phyloP scores from a whole-genome alignment of 768 basidiomycete species.

The Pulveroboletus sp. region DNA sequence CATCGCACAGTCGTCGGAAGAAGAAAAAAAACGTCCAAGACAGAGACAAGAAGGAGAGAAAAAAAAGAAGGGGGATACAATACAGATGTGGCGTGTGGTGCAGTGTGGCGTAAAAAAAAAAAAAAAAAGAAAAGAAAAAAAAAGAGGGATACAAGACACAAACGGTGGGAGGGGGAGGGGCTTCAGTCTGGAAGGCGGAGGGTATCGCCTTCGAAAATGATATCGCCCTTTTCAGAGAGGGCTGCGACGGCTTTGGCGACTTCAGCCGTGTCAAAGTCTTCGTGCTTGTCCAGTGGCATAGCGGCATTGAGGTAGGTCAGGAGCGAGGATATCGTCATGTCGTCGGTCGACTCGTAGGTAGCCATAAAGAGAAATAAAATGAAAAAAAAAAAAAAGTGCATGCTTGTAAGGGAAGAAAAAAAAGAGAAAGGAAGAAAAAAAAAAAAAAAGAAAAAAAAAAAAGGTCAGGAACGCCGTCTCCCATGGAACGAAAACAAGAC shows the following conservation, averaged over 20 bases:
- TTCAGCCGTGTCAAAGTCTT: constrained; percentile 76
- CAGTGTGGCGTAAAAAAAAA: no score
- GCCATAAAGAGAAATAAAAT: constrained; percentile 61
- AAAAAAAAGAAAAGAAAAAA: no score
- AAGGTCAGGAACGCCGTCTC: constrained; percentile 6
- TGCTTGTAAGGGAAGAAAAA: no score
- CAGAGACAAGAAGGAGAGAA: no score
- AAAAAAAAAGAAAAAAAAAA: no score
- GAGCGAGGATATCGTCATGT: constrained; percentile 64
- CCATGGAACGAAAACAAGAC: not conserved
- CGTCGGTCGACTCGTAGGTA: constrained; percentile 63
- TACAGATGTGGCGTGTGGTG: constrained; percentile 1
- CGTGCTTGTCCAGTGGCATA: constrained; percentile 72
- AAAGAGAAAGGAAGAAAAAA: no score
- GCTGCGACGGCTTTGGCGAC: constrained; percentile 48
- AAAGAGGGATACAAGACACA: not conserved
- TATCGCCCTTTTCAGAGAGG: constrained; percentile 43
- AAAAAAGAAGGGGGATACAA: no score
- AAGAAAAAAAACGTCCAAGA: constrained; percentile 18
- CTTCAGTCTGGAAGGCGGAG: constrained; percentile 26
- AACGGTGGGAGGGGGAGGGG: not conserved
- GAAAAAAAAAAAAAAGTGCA: constrained; percentile 56
- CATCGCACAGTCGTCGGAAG: constrained; percentile 2
- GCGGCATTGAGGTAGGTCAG: constrained; percentile 72
- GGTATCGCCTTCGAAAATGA: constrained; percentile 50